phyloP scores from a whole-genome alignment of 169 alveolate genomes.

The Babesia caballi region DNA sequence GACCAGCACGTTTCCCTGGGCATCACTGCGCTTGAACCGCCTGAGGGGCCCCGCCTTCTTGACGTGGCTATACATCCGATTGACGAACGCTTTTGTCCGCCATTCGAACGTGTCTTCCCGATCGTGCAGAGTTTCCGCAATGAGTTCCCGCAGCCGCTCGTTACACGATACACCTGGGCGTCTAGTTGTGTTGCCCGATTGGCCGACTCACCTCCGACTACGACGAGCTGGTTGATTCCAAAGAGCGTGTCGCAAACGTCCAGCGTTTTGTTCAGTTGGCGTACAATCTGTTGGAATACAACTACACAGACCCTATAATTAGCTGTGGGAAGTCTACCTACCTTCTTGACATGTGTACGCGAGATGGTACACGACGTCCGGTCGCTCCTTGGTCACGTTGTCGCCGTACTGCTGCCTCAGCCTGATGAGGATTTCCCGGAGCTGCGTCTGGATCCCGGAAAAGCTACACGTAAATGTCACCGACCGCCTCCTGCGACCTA shows the following conservation, averaged over 20 bases:
- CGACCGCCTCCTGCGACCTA: neutral
- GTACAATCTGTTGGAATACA: constrained; percentile 37
- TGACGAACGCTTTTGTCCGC: neutral
- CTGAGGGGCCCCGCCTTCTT: constrained; percentile 7
- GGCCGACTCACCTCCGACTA: constrained; percentile 58
- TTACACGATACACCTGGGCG: constrained; percentile 51
- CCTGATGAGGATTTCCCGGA: neutral
- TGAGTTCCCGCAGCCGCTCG: constrained; percentile 23
- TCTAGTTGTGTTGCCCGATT: neutral
- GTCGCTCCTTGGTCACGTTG: neutral
- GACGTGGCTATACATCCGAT: constrained; percentile 8
- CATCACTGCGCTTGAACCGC: constrained; percentile 8
- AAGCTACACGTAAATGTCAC: constrained; percentile 15
- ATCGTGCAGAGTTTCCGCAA: constrained; percentile 16
- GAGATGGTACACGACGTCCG: constrained; percentile 33
- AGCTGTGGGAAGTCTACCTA: neutral
- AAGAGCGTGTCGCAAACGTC: constrained; percentile 46
- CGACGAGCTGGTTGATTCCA: constrained; percentile 43
- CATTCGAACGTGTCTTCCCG: neutral
- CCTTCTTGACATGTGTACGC: constrained; percentile 51
- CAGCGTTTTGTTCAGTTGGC: constrained; percentile 45
- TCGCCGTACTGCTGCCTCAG: constrained; percentile 15
- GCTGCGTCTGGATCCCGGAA: constrained; percentile 61
- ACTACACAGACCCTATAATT: neutral
- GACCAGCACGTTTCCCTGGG: constrained; percentile 22